These are phyloP conservation scores for Dactylellina parvicollis DNA, from an alignment of 2,329 filamentous ascomycete species.

Conservation along the genomic window DNA sequence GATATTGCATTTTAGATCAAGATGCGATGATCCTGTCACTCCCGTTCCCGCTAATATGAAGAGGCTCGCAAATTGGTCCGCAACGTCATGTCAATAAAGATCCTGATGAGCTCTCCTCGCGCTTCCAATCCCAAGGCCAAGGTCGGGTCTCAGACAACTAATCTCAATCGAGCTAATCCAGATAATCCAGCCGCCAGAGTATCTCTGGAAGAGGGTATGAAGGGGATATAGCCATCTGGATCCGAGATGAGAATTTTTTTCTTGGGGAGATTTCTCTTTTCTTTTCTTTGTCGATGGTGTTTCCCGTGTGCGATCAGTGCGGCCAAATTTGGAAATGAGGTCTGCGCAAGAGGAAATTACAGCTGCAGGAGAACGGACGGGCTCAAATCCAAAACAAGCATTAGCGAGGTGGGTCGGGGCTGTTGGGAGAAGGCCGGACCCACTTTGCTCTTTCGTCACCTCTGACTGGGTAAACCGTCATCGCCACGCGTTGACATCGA, in stretches of 20 bases:
- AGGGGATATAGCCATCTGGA: not conserved
- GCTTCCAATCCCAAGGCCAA: slow-evolving; percentile 24
- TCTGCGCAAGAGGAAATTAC: slow-evolving; percentile 52
- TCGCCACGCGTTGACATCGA: slow-evolving; percentile 38
- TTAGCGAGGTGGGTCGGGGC: slow-evolving; percentile 42
- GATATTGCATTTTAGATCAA: slow-evolving; percentile 37
- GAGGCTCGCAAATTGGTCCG: slow-evolving; percentile 14
- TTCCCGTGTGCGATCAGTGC: slow-evolving; percentile 26
- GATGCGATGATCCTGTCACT: slow-evolving; percentile 25
- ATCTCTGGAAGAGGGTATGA: slow-evolving; percentile 4
- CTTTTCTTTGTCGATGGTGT: not conserved
- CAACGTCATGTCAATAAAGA: slow-evolving; percentile 47
- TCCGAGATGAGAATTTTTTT: slow-evolving; percentile 13
- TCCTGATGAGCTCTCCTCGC: slow-evolving; percentile 23
- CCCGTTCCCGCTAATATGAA: slow-evolving; percentile 37
- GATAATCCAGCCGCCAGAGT: slow-evolving; percentile 18
- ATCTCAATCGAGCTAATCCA: slow-evolving; percentile 8
- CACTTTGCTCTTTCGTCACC: slow-evolving; percentile 19
- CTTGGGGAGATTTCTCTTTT: slow-evolving; percentile 10
- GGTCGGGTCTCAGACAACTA: slow-evolving; percentile 14
- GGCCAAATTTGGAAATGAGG: slow-evolving; percentile 50
- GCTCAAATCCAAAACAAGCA: slow-evolving; percentile 54
- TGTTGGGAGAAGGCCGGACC: slow-evolving; percentile 28
- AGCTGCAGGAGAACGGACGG: slow-evolving; percentile 46
- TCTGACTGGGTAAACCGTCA: slow-evolving; percentile 27